These are phyloP conservation scores for Prunus dulcis DNA, from an alignment of 306 rosid species.

Conservation along the genomic window DNA sequence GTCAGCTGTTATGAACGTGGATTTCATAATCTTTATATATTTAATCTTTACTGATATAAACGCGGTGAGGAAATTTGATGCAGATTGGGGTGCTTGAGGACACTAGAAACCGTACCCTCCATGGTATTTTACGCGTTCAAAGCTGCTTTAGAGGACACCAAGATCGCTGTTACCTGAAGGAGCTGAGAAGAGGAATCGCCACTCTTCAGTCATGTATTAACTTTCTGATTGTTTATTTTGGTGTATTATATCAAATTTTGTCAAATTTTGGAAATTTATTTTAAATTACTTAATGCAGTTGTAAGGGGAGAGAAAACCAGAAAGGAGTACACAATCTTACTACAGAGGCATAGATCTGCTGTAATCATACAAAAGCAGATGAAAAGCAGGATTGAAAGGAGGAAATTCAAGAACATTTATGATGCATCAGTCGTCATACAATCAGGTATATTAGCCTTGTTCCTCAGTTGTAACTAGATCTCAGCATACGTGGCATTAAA, in stretches of 20 bases:
- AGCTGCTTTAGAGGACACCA: constrained; percentile 96
- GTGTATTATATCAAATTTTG: constrained; percentile 29
- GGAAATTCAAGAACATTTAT: constrained; percentile 39
- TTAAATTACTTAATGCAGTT: constrained; percentile 51
- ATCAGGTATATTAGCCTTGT: constrained; percentile 45
- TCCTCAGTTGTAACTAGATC: background rate
- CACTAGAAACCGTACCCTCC: constrained; percentile 92
- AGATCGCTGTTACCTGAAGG: constrained; percentile 63
- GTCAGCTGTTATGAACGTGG: background rate
- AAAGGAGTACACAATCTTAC: constrained; percentile 52
- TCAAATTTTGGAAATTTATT: constrained; percentile 6
- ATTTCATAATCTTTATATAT: background rate
- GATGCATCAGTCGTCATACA: constrained; percentile 73
- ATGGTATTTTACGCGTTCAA: constrained; percentile 87
- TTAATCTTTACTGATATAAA: background rate
- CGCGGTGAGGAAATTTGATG: constrained; percentile 14
- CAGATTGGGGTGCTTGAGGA: constrained; percentile 98
- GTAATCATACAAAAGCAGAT: constrained; percentile 61
- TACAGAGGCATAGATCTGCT: constrained; percentile 76
- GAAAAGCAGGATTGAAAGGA: constrained; percentile 49
- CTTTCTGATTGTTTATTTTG: constrained; percentile 16
- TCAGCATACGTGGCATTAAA: background rate
- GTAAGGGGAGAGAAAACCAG: constrained; percentile 73
- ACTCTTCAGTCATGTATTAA: constrained; percentile 84
- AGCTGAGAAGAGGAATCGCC: constrained; percentile 64